Base-by-base conservation (phyloP, 345 rosid species). In the Pistacia atlantica region DNA sequence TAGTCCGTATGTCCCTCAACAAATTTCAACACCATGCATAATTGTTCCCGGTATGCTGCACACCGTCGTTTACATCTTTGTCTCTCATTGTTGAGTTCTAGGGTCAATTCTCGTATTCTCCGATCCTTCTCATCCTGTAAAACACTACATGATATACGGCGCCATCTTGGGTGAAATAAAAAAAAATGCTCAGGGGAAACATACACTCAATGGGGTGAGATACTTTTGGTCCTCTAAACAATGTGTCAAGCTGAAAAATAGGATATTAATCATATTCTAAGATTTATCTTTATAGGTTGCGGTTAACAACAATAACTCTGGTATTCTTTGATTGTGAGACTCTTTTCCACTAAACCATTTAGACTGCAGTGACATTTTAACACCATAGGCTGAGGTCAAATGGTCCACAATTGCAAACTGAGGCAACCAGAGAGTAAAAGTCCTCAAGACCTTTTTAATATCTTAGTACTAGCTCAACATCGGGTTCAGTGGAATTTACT, bases 1-100 rank as follows among this genome's bases (percentile, higher is more conserved):
- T 79, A 86, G 79, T 70, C 78, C 0, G 82, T 83, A 77, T 87
- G 90, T 69, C 84, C 90, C 73, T 84, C 88, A 22, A 87, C 71
- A 54, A 79, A 84, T 22, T 81, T 78, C 72, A 87, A 73, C 74
- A 79, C 55, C 51, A 35, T 69, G 37, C 14, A 70, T 56, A 87
- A 65, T 55, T 84, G 86, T 57, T 83, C 88, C 71, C 77, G 62
- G 74, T 84, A 87, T 14, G 78, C 84, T 49, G 84, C 84, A 67
- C 90, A 87, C 35, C 14, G 73, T 0, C 86, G 81, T 61, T 84
- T 87, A 73, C 83, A 83, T 52, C 80, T 60, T 51, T 84, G 90
- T 66, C 72, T 83, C 80, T 87, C 90, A 59, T 81, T 87, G 83
- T 81, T 79, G 20, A 84, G 86, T 74, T 84, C 90, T 52, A 75